Evolutionary conservation across 768 basidiomycete species (phyloP), one percentile per base, ranked within the genome.

Genomic region (Agrocybe praecox): DNA sequence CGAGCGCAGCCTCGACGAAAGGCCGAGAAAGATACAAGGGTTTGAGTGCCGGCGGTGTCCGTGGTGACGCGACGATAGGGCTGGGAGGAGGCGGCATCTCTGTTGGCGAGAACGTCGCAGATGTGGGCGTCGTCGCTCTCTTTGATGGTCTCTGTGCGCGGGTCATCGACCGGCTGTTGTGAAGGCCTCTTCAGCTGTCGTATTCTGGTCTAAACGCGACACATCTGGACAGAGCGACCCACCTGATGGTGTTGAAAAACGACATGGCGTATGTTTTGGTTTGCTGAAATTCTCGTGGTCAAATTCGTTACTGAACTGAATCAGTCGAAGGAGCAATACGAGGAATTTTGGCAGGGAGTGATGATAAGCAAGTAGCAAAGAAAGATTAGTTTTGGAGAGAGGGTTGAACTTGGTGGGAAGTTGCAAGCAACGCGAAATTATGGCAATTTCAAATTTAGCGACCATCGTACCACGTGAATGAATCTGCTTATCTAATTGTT

Each of bases 1-100:
- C 96, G 26, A 99, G 82, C 0, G 96, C 94, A 1, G 96, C 94
- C 68, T 97, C 96, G 51, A 96, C 95, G 69, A 99, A 99, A 2
- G 96, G 96, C 63, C 92, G 92, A 73, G 90, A 94, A 9, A 98
- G 80, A 72, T 96, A 97, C 23, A 98, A 76, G 4, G 92, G 86
- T 63, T 90, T 92, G 36, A 72, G 67, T 26, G 66, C 64, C 22
- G 70, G 52, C 10, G 69, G 57, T 29, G 58, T 62, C 33, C 64
- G 56, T 6, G 80, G 79, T 12, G 80, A 77, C 2, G 76, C 67
- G 2, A 77, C 76, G 7, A 71, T 65, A 29, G 72, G 58, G 23
- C 62, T 69, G 36, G 68, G 64, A 29, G 57, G 57, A 23, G 57
- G 57, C 19, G 75, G 75, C 40, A 80, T 75, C 44, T 82, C 80